These are phyloP conservation scores for Lachancea lanzarotensis DNA, from an alignment of 805 yeast species.

Conservation along the genomic window DNA sequence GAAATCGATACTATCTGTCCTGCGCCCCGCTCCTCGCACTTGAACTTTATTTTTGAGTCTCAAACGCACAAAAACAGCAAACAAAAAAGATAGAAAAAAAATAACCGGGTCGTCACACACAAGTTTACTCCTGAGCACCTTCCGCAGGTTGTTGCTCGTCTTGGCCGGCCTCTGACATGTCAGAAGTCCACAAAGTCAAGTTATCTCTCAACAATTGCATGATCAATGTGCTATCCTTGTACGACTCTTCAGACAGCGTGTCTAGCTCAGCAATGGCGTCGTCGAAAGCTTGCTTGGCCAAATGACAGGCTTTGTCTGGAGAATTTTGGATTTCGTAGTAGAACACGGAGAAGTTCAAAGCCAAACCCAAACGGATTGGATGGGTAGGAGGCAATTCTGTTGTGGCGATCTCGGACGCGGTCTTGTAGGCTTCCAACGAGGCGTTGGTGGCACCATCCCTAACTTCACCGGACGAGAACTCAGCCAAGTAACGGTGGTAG, in stretches of 20 bases:
- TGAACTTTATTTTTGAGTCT: not conserved
- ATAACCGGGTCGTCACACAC: not conserved
- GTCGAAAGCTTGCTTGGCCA: constrained; percentile 98
- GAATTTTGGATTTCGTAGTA: constrained; percentile 97
- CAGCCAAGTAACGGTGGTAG: constrained; percentile 98
- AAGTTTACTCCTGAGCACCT: constrained; percentile 18
- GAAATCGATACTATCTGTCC: no score
- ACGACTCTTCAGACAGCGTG: constrained; percentile 94
- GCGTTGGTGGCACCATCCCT: constrained; percentile 89
- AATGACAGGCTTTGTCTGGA: constrained; percentile 97
- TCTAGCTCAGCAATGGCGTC: constrained; percentile 99
- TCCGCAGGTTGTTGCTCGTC: constrained; percentile 40
- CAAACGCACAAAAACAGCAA: not conserved
- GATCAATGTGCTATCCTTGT: constrained; percentile 96
- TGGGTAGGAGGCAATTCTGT: constrained; percentile 97
- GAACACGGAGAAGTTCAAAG: constrained; percentile 95
- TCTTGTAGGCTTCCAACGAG: constrained; percentile 88
- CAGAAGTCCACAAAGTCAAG: constrained; percentile 96
- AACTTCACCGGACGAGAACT: constrained; percentile 85
- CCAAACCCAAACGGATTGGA: constrained; percentile 96
- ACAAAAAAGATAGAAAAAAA: not conserved
- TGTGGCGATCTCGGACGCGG: constrained; percentile 95
- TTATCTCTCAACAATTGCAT: constrained; percentile 99
- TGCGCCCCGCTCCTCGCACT: not conserved
- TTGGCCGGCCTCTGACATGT: constrained; percentile 76